These are phyloP conservation scores for Beauveria brongniartii DNA, from an alignment of 2,329 filamentous ascomycete genomes.

Conservation along the genomic window DNA sequence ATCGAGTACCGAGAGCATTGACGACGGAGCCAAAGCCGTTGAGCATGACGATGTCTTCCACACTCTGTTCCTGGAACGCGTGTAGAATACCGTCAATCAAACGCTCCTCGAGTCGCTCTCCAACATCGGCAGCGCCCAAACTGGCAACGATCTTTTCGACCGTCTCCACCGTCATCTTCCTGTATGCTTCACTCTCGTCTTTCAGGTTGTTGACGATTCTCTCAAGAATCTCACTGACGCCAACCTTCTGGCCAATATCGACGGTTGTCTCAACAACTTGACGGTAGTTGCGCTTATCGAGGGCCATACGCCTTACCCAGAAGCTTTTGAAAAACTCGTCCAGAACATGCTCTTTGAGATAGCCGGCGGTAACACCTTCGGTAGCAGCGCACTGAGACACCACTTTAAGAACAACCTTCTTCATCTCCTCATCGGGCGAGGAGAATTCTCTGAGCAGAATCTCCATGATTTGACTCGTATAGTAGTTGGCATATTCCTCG, in stretches of 20 bases:
- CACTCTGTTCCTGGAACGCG: slow-evolving; percentile 95
- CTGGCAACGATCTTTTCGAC: slow-evolving; percentile 94
- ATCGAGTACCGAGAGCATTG: slow-evolving; percentile 85
- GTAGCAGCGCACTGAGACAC: slow-evolving; percentile 93
- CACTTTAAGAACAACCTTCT: slow-evolving; percentile 97
- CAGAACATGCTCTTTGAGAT: slow-evolving; percentile 90
- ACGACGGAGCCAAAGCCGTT: slow-evolving; percentile 98
- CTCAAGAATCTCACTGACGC: slow-evolving; percentile 88
- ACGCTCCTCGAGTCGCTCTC: slow-evolving; percentile 83
- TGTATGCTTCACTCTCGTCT: slow-evolving; percentile 94
- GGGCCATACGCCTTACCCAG: slow-evolving; percentile 93
- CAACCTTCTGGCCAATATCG: slow-evolving; percentile 95
- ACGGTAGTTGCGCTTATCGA: slow-evolving; percentile 95
- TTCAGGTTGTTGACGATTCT: slow-evolving; percentile 92
- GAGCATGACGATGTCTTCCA: slow-evolving; percentile 91
- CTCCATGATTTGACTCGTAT: slow-evolving; percentile 98
- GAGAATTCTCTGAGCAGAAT: slow-evolving; percentile 93
- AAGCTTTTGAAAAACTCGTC: slow-evolving; percentile 98
- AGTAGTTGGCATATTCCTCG: slow-evolving; percentile 98
- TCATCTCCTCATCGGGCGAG: slow-evolving; percentile 98
- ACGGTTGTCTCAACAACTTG: slow-evolving; percentile 98
- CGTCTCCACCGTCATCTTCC: slow-evolving; percentile 98
- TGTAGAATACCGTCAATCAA: slow-evolving; percentile 92
- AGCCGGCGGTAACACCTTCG: slow-evolving; percentile 87
- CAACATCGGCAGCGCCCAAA: slow-evolving; percentile 87